A percentile compares a stretch with the other conserved stretches of the same genome.
Conservation (phyloP, 2,329 filamentous ascomycete species). For the Alternaria incomplexa region DNA sequence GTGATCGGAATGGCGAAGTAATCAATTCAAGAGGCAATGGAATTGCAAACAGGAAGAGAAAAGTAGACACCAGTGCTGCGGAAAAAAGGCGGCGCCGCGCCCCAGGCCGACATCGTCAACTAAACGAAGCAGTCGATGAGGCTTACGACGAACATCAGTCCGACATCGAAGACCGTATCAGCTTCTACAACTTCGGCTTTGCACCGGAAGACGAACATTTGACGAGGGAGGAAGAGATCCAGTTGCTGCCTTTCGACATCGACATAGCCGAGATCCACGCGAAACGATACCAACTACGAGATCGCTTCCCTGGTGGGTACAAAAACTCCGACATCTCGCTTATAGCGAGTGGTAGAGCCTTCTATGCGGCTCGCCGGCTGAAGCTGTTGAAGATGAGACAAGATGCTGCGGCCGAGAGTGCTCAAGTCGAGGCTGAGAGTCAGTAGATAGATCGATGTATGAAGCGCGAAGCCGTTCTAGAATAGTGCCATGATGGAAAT, state of each 20-base stretch:
- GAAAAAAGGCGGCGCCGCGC: too few relatives aligned
- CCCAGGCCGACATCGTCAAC: too few relatives aligned
- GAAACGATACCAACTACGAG: too few relatives aligned
- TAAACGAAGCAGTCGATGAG: too few relatives aligned
- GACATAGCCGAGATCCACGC: neutral
- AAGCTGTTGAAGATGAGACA: neutral
- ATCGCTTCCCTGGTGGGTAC: too few relatives aligned
- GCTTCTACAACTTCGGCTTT: neutral
- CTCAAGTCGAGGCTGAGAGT: neutral
- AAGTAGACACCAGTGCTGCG: too few relatives aligned
- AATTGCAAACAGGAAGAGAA: neutral
- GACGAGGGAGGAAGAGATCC: neutral
- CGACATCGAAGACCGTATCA: neutral
- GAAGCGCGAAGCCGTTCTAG: too few relatives aligned
- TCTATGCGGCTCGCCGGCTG: neutral
- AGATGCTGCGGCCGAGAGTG: neutral
- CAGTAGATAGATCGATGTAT: too few relatives aligned
- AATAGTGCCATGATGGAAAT: too few relatives aligned
- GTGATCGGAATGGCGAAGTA: too few relatives aligned
- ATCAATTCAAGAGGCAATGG: too few relatives aligned
- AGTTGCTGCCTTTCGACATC: neutral
- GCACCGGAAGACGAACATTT: neutral
- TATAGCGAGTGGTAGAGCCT: neutral
- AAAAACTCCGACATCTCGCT: neutral
- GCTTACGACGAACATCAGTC: too few relatives aligned